Percentiles rank a stretch among this genome's conserved stretches.
These are phyloP conservation scores for Podila minutissima DNA, from an alignment of 192 early-diverging fungal species.

Conservation along the genomic window DNA sequence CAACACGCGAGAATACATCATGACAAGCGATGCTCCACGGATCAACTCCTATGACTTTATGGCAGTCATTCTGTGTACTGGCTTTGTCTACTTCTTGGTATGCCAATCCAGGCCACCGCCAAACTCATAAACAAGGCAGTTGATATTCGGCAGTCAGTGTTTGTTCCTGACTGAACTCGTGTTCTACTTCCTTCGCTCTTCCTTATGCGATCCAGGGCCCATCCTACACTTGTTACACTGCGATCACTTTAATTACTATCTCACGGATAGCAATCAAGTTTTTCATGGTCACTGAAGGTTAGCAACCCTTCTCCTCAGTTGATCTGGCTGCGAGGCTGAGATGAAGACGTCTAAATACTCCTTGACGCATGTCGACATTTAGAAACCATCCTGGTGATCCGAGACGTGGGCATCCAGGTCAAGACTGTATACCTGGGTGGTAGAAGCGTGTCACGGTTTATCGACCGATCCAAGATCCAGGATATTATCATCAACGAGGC, in stretches of 20 bases:
- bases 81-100: constrained; percentile 27
- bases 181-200: too few species aligned
- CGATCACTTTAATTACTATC: constrained; percentile 17
- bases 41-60: constrained; percentile 49
- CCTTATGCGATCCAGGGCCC: constrained; percentile 12
- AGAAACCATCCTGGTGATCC: constrained; percentile 75
- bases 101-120: background rate
- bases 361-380: background rate
- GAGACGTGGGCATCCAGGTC: constrained; percentile 76
- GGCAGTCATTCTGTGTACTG: constrained; percentile 14
- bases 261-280: constrained; percentile 33
- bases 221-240: constrained; percentile 19
- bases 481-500: constrained; percentile 84
- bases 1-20: constrained; percentile 59
- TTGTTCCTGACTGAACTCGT: too few species aligned
- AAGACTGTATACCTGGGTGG: constrained; percentile 66
- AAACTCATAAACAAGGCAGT: background rate
- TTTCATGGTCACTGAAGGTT: constrained; percentile 49
- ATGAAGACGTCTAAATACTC: background rate
- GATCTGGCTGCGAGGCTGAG: too few species aligned
- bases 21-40: constrained; percentile 48
- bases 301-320: background rate
- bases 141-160: background rate
- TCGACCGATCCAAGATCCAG: constrained; percentile 68
- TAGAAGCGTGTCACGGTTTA: constrained; percentile 62